Conservation (phyloP, 78 protist species). For the Pigoraptor vietnamica region DNA sequence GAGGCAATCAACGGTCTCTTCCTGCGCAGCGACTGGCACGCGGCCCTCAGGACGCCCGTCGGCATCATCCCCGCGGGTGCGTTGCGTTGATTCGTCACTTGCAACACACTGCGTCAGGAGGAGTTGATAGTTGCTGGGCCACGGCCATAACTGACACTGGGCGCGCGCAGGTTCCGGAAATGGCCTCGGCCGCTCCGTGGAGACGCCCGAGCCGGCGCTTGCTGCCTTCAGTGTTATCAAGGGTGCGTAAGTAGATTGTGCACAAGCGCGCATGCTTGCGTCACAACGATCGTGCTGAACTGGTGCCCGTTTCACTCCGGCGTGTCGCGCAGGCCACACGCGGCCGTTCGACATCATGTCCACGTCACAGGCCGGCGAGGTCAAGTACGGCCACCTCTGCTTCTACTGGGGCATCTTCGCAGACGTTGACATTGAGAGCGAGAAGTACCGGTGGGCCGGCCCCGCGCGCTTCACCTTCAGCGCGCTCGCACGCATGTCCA, state of each 20-base stretch:
- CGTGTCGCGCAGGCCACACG: slow-evolving; percentile 10
- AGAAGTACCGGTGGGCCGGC: slow-evolving; percentile 42
- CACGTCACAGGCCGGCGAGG: slow-evolving; percentile 17
- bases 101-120: no score
- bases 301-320: not conserved
- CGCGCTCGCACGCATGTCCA: slow-evolving; percentile 23
- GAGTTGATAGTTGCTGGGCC: not conserved
- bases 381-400: slow-evolving; percentile 36
- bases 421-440: slow-evolving; percentile 53
- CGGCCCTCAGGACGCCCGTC: not conserved
- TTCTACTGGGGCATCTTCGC: slow-evolving; percentile 37
- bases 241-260: no score
- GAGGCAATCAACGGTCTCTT: slow-evolving; percentile 16
- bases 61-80: slow-evolving; percentile 5
- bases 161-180: not conserved
- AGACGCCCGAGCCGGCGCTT: not conserved
- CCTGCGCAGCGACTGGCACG: slow-evolving; percentile 5
- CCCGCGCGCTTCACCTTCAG: slow-evolving; percentile 24
- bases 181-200: not conserved
- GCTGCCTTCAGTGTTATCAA: not conserved
- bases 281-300: no score
- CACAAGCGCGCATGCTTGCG: no score
- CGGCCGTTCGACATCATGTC: slow-evolving; percentile 41
- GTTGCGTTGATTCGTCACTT: not conserved
- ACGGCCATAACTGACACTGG: not conserved